These are phyloP conservation scores for Antitrichia curtipendula DNA, from an alignment of 225 moss, liverwort and hornwort species.

Conservation along the genomic window DNA sequence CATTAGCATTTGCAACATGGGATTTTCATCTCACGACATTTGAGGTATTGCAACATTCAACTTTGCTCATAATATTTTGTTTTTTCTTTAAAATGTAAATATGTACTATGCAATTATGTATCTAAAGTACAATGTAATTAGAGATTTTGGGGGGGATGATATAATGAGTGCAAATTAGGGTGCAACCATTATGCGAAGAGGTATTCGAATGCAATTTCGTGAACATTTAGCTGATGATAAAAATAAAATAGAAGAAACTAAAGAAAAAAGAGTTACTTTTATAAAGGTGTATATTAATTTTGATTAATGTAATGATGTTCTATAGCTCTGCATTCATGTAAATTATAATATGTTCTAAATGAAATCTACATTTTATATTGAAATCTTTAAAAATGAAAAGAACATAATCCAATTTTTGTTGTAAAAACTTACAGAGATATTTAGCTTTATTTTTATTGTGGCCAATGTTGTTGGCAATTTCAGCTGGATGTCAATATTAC, in stretches of 20 bases:
- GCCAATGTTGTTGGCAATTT: slow-evolving; percentile 43
- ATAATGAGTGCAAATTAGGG: slow-evolving; percentile 12
- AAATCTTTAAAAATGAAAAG: neutral
- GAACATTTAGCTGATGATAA: slow-evolving; percentile 54
- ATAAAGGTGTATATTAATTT: neutral
- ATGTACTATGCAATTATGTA: neutral
- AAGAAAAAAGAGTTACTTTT: neutral
- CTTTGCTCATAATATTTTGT: neutral
- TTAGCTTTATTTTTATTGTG: slow-evolving; percentile 55
- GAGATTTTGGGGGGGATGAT: neutral
- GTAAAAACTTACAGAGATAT: slow-evolving; percentile 39
- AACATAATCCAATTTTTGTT: neutral
- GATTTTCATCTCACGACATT: slow-evolving; percentile 75
- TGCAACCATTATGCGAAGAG: slow-evolving; percentile 48
- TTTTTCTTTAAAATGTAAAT: neutral
- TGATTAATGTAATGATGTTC: no score
- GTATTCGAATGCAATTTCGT: slow-evolving; percentile 68
- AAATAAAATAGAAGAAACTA: neutral
- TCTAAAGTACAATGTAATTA: neutral
- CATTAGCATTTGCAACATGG: slow-evolving; percentile 80
- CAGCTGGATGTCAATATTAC: slow-evolving; percentile 28
- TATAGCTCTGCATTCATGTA: neutral
- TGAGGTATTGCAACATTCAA: slow-evolving; percentile 10
- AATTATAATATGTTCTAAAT: neutral
- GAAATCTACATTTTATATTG: no score